Evolutionary conservation across 2,329 filamentous ascomycete species (phyloP).

Genomic region (Microcera coccophila): DNA sequence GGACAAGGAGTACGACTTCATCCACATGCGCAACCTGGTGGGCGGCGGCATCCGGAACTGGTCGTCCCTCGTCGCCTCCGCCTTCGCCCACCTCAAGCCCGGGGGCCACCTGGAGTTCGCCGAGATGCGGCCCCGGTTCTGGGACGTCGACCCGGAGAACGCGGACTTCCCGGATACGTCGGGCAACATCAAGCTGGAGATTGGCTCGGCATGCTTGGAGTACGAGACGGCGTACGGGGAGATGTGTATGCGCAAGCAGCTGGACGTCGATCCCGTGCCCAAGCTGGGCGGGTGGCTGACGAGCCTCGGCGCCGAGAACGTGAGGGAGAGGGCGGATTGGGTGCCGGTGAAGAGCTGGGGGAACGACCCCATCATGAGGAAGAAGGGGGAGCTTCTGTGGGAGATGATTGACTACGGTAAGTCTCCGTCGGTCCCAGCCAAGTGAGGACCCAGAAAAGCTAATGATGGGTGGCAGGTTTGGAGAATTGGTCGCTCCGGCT

Average conservation of each 20-base stretch:
- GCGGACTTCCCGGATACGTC: conserved; percentile 12
- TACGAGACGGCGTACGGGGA: conserved; percentile 32
- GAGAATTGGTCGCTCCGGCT: conserved; percentile 33
- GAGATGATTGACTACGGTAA: conserved; percentile 37
- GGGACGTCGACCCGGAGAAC: conserved; percentile 33
- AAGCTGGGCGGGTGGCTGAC: conserved; percentile 33
- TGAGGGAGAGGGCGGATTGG: conserved; percentile 40
- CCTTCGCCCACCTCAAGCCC: conserved; percentile 39
- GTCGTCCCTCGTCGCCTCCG: conserved; percentile 33
- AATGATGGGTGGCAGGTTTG: conserved; percentile 13
- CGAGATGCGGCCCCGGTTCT: conserved; percentile 39
- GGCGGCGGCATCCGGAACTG: conserved; percentile 45
- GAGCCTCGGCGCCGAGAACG: conserved; percentile 38
- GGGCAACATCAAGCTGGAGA: conserved; percentile 16
- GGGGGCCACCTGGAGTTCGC: conserved; percentile 45
- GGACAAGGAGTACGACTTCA: conserved; percentile 35
- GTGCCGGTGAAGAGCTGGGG: conserved; percentile 40
- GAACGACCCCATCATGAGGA: conserved; percentile 35
- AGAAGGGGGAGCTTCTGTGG: conserved; percentile 35
- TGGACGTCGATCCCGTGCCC: conserved; percentile 41
- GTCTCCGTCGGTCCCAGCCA: conserved; percentile 13
- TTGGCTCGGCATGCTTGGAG: conserved; percentile 30
- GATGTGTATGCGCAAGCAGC: conserved; percentile 26
- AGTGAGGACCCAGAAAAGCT: conserved; percentile 8
- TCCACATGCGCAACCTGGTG: conserved; percentile 42